Percentiles rank a stretch among this genome's conserved stretches.
These are phyloP conservation scores for Globisporangium spinosum DNA, from an alignment of 352 stramenopile species.

Conservation along the genomic window DNA sequence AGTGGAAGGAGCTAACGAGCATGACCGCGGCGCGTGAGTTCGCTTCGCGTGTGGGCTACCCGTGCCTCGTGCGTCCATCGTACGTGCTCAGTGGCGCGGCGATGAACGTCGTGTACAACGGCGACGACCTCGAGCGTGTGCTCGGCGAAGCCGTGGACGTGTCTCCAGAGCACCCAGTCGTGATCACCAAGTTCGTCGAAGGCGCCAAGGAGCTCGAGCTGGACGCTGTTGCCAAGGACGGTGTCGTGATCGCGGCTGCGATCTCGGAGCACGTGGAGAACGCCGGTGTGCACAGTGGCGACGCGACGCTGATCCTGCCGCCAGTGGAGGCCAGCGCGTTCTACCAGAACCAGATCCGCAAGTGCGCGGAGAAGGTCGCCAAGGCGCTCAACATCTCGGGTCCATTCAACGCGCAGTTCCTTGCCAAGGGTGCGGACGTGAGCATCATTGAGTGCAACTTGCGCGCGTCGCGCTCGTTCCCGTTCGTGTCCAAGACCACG, in stretches of 20 bases:
- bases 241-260: conserved; percentile 85
- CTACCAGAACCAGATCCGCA: conserved; percentile 58
- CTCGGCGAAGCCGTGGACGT: conserved; percentile 92
- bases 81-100: conserved; percentile 97
- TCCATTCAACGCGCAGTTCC: conserved; percentile 95
- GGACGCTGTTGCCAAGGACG: conserved; percentile 87
- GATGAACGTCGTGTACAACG: conserved; percentile 97
- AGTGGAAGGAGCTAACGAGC: conserved; percentile 89
- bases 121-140: conserved; percentile 85
- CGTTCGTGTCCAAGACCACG: conserved; percentile 95
- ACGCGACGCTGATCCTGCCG: conserved; percentile 89
- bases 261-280: conserved; percentile 95
- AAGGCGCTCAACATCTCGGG: conserved; percentile 94
- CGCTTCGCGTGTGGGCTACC: conserved; percentile 91
- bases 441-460: conserved; percentile 96
- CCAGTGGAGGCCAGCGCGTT: conserved; percentile 68
- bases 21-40: conserved; percentile 89
- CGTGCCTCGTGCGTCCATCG: conserved; percentile 95
- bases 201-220: conserved; percentile 93
- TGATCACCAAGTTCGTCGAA: conserved; percentile 96
- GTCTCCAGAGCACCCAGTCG: conserved; percentile 94
- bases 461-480: conserved; percentile 91
- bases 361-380: conserved; percentile 84
- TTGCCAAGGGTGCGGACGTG: conserved; percentile 92
- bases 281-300: conserved; percentile 91